A percentile compares a stretch with the other conserved stretches of the same genome.
phyloP scores from a whole-genome alignment of 768 basidiomycete genomes.

The Mrakia frigida region DNA sequence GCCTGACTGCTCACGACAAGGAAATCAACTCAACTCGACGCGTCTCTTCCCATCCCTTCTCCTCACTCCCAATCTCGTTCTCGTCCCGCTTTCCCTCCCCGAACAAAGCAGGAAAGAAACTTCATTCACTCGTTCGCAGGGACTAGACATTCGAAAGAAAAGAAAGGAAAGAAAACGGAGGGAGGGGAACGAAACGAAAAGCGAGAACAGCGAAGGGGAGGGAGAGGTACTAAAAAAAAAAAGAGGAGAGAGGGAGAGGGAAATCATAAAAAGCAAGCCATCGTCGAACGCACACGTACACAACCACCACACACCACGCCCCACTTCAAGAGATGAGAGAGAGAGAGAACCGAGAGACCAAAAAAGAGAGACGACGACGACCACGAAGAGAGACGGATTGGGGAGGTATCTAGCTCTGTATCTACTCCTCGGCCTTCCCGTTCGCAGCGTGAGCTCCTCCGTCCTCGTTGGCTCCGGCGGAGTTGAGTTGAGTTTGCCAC shows the following conservation, averaged over 20 bases:
- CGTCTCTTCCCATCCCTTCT: too few relatives aligned
- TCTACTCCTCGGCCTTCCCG: constrained; percentile 4
- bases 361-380: not conserved
- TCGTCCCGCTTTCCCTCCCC: too few relatives aligned
- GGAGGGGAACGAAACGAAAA: not conserved
- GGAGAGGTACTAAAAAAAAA: not conserved
- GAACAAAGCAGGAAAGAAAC: too few relatives aligned
- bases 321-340: not conserved
- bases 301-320: too few relatives aligned
- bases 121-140: too few relatives aligned
- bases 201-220: not conserved
- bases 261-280: not conserved
- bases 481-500: constrained; percentile 31
- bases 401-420: not conserved
- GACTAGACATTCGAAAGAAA: too few relatives aligned
- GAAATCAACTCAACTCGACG: too few relatives aligned
- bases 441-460: constrained; percentile 3
- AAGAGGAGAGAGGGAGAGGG: not conserved
- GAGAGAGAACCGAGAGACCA: not conserved
- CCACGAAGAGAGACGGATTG: not conserved
- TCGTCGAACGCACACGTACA: too few relatives aligned
- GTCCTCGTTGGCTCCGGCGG: constrained; percentile 28
- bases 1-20: too few relatives aligned
- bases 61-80: too few relatives aligned
- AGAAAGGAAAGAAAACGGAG: too few relatives aligned